Evolutionary conservation across 2,329 filamentous ascomycete genomes (phyloP).

Genomic region (Cytospora paraplurivora): DNA sequence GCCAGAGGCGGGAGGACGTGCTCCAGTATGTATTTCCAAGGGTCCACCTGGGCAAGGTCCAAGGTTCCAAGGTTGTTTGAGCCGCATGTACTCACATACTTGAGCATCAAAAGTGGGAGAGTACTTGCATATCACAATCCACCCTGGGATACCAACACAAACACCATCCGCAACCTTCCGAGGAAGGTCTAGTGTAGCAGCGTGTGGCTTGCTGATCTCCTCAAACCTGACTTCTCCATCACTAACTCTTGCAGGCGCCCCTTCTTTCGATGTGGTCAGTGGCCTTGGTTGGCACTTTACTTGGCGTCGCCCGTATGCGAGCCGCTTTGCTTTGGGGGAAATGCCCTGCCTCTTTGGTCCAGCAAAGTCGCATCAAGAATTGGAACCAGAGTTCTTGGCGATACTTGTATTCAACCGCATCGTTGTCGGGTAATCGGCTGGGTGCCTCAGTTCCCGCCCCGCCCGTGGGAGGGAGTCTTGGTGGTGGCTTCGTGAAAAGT

Average conservation of each 20-base stretch:
- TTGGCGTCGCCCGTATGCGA: background rate
- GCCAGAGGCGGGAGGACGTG: conserved; percentile 3
- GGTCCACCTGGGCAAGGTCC: no score
- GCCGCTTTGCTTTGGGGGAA: background rate
- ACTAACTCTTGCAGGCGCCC: background rate
- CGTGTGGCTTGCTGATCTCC: no score
- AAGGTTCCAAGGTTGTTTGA: no score
- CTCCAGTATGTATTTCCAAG: background rate
- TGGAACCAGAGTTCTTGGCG: conserved; percentile 33
- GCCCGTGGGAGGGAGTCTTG: background rate
- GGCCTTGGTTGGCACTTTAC: background rate
- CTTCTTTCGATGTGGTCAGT: background rate
- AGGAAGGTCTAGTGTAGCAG: no score
- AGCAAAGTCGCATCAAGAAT: background rate
- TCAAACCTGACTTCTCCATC: no score
- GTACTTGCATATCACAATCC: no score
- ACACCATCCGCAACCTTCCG: no score
- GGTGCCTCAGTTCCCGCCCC: background rate
- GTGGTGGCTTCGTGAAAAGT: background rate
- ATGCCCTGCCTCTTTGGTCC: background rate
- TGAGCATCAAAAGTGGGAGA: no score
- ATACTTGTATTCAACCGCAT: conserved; percentile 37
- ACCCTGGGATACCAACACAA: no score
- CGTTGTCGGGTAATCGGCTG: background rate
- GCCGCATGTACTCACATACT: no score